Evolutionary conservation across 75 land plant genomes (phyloP).

Genomic region (Pinus tabuliformis): DNA sequence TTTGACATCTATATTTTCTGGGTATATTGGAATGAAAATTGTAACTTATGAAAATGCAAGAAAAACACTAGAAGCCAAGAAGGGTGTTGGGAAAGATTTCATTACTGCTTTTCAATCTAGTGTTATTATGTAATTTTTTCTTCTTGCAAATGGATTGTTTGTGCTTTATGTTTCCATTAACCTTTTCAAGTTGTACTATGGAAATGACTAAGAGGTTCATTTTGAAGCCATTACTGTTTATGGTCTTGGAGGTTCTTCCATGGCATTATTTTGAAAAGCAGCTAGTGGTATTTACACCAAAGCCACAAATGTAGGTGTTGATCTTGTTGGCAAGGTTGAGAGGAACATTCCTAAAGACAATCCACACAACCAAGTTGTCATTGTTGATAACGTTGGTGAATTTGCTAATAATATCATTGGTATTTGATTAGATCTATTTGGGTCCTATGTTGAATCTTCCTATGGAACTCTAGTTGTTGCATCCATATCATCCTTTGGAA

Average conservation of each 20-base stretch:
- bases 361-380: slow-evolving; percentile 53
- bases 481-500: too few relatives aligned
- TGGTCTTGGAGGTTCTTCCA: slow-evolving; percentile 66
- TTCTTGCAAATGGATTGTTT: slow-evolving; percentile 73
- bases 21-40: slow-evolving; percentile 85
- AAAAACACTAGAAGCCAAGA: slow-evolving; percentile 78
- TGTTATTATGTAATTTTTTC: slow-evolving; percentile 78
- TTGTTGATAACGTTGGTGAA: slow-evolving; percentile 87
- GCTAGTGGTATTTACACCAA: slow-evolving; percentile 69
- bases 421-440: slow-evolving; percentile 85
- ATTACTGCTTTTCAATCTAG: slow-evolving; percentile 77
- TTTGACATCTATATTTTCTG: slow-evolving; percentile 65
- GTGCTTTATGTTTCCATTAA: slow-evolving; percentile 63
- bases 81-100: slow-evolving; percentile 80
- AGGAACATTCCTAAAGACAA: slow-evolving; percentile 59
- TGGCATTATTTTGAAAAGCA: slow-evolving; percentile 72
- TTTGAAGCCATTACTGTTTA: slow-evolving; percentile 57
- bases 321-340: slow-evolving; percentile 59
- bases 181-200: slow-evolving; percentile 65
- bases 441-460: slow-evolving; percentile 76
- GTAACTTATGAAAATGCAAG: slow-evolving; percentile 88
- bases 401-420: slow-evolving; percentile 84
- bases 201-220: slow-evolving; percentile 60
- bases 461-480: slow-evolving; percentile 67
- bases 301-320: slow-evolving; percentile 65